Conservation (phyloP, 192 early-diverging fungal species). For the Coemansia sp. region DNA sequence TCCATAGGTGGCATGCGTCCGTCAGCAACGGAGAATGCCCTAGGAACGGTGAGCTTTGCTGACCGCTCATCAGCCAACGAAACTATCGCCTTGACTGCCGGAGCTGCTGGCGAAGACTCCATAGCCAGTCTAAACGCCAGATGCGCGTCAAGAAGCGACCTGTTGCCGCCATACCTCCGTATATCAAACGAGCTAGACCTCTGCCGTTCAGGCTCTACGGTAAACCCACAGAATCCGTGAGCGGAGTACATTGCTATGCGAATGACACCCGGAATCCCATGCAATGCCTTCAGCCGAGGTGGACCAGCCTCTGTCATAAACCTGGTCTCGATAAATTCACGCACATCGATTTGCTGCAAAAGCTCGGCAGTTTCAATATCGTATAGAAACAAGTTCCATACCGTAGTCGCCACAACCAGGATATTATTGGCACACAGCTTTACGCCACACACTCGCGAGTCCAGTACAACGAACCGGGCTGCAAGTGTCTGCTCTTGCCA, state of each 20-base stretch:
- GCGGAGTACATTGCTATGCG: constrained; percentile 1
- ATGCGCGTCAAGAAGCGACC: background rate
- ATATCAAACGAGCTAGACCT: constrained; percentile 1
- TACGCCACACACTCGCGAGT: constrained; percentile 18
- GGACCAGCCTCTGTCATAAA: constrained; percentile 6
- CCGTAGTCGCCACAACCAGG: constrained; percentile 5
- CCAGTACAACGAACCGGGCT: constrained; percentile 8
- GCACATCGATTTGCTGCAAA: background rate
- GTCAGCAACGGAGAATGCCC: background rate
- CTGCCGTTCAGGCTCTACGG: background rate
- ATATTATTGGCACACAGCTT: constrained; percentile 14
- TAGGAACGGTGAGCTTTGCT: background rate
- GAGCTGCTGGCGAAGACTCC: background rate
- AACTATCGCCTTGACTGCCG: background rate
- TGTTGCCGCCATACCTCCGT: background rate
- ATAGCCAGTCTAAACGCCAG: background rate
- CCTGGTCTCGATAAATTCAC: constrained; percentile 8
- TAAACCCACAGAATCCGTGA: constrained; percentile 8
- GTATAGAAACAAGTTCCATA: constrained; percentile 18
- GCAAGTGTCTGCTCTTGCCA: constrained; percentile 14
- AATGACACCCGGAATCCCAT: constrained; percentile 6
- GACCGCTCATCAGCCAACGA: background rate
- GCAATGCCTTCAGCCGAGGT: background rate
- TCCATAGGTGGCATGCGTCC: constrained; percentile 4
- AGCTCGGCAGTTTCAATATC: background rate